Evolutionary conservation across 2,329 filamentous ascomycete species (phyloP).

Genomic region (Aspergillus piperis): DNA sequence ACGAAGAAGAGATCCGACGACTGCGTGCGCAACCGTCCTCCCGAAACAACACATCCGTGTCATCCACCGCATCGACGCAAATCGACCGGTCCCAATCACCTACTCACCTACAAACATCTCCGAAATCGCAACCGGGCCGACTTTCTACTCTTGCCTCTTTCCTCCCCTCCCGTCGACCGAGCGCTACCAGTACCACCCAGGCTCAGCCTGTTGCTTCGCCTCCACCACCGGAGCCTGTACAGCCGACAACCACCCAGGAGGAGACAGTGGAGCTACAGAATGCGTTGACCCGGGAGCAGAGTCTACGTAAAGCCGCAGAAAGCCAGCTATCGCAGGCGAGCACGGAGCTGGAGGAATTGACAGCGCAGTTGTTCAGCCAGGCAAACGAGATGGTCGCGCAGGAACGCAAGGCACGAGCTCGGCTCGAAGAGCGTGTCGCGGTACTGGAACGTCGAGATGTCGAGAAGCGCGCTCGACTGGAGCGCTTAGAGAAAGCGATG

Average conservation of each 20-base stretch:
- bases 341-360: conserved; percentile 63
- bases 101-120: conserved; percentile 31
- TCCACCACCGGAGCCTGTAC: conserved; percentile 25
- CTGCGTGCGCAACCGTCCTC: conserved; percentile 42
- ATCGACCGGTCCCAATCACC: conserved; percentile 41
- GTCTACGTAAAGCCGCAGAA: conserved; percentile 59
- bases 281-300: conserved; percentile 57
- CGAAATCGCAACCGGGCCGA: conserved; percentile 35
- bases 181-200: conserved; percentile 23
- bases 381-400: conserved; percentile 68
- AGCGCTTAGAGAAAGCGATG: conserved; percentile 58
- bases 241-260: conserved; percentile 27
- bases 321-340: conserved; percentile 56
- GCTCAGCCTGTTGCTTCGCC: conserved; percentile 20
- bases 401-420: conserved; percentile 61
- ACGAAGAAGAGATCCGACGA: conserved; percentile 62
- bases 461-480: conserved; percentile 55
- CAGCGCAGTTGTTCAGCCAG: conserved; percentile 61
- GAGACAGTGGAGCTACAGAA: conserved; percentile 51
- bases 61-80: conserved; percentile 30
- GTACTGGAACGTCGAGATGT: conserved; percentile 48
- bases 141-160: conserved; percentile 42
- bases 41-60: conserved; percentile 29
- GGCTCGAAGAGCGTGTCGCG: conserved; percentile 50
- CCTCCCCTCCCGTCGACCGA: conserved; percentile 42